phyloP scores from a whole-genome alignment of 2,329 filamentous ascomycete species.

The Trichoderma sp. region DNA sequence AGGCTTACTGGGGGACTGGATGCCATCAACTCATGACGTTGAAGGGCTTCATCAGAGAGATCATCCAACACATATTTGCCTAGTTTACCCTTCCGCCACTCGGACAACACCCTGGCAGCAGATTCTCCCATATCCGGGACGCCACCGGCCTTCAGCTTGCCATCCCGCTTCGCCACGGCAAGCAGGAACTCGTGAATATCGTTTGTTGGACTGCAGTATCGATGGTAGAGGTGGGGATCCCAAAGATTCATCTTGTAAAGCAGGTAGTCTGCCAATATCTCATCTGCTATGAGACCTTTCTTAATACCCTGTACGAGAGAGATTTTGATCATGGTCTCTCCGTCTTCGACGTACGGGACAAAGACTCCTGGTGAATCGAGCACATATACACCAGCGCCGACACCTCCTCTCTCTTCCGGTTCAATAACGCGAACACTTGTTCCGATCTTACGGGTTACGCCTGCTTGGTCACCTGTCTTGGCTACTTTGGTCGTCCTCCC shows the following conservation, averaged over 20 bases:
- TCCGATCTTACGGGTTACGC: slow-evolving; percentile 81
- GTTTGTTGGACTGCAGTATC: slow-evolving; percentile 72
- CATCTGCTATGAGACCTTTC: slow-evolving; percentile 74
- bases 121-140: slow-evolving; percentile 67
- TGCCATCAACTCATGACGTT: slow-evolving; percentile 44
- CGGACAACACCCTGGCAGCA: slow-evolving; percentile 75
- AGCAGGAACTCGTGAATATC: slow-evolving; percentile 72
- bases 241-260: slow-evolving; percentile 77
- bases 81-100: slow-evolving; percentile 74
- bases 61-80: slow-evolving; percentile 79
- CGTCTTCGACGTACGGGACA: slow-evolving; percentile 81
- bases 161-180: slow-evolving; percentile 68
- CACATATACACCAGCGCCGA: slow-evolving; percentile 69
- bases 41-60: slow-evolving; percentile 58
- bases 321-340: slow-evolving; percentile 92
- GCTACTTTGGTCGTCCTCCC: slow-evolving; percentile 63
- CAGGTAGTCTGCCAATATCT: slow-evolving; percentile 84
- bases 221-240: slow-evolving; percentile 59
- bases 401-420: slow-evolving; percentile 39
- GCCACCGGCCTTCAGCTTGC: slow-evolving; percentile 72
- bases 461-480: slow-evolving; percentile 80
- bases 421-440: slow-evolving; percentile 74
- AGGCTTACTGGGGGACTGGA: slow-evolving; percentile 56
- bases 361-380: slow-evolving; percentile 95
- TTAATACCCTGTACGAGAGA: slow-evolving; percentile 88